Base-by-base conservation (phyloP, 441 rosid genomes). In the Theobroma grandiflorum region DNA sequence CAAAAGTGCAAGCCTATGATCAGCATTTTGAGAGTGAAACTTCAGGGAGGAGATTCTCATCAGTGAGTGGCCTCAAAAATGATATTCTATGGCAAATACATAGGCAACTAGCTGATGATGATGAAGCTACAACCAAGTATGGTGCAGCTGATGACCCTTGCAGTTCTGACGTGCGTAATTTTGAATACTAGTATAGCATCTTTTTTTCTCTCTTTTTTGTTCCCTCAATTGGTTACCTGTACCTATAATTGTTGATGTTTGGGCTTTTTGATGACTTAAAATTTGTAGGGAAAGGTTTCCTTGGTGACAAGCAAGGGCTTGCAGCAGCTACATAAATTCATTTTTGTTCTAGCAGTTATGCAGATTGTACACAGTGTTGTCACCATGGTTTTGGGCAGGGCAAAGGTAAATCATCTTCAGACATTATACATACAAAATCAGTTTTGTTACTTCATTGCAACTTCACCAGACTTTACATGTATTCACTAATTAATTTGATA, bases 311-410 rank as follows among this genome's bases (percentile, higher is more conserved):
- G 50, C 74, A 67, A 86, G 33, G 89, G 90, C 40, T 63, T 89
- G 18, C 80, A 74, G n/a, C 89, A 86, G 80, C 85, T 88, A 18
- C 84, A 77, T 35, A 79, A 77, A 75, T 84, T 89, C 85, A 86
- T 89, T 9, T 87, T 87, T 79, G 88, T 80, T 57, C 69, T 88
- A 43, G 92, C 90, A 43, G 86, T 85, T n/a, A 89, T 77, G 86
- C 90, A 86, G 55, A 88, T 88, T 68, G 83, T 86, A 9, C 88
- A 84, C 6, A 78, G 84, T 73, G 79, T 86, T 74, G 80, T 86
- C 47, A 88, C 90, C n/a, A 73, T 88, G 89, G 88, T 85, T 58
- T 47, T 88, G 49, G 87, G 90, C 12, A 82, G 86, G 75, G 85
- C 86, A 20, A 89, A 86, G 92, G 92, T 87, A 77, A 59, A 62